A percentile compares a stretch with the other conserved stretches of the same genome.
These are phyloP conservation scores for Fagopyrum homotropicum DNA, from an alignment of 148 eudicot genomes.

Conservation along the genomic window DNA sequence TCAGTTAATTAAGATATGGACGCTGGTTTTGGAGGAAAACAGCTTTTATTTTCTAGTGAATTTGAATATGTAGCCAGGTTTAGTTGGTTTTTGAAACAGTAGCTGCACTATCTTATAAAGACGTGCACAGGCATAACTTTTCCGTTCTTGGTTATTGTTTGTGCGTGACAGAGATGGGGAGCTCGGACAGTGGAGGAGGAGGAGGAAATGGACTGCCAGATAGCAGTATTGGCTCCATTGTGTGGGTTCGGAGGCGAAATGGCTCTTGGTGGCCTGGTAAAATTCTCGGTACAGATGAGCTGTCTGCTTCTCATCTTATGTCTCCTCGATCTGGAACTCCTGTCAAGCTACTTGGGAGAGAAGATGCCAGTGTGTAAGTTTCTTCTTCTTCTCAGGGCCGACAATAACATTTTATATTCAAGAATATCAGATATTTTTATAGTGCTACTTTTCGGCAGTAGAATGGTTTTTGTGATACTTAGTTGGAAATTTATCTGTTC, in stretches of 20 bases:
- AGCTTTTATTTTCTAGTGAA: neutral
- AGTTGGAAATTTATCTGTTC: neutral
- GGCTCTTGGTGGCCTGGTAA: conserved; percentile 99
- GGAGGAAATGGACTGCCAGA: conserved; percentile 33
- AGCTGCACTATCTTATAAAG: neutral
- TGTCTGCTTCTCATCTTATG: conserved; percentile 69
- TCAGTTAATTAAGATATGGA: neutral
- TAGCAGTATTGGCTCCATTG: conserved; percentile 65
- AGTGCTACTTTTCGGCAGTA: neutral
- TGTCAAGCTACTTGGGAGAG: conserved; percentile 92
- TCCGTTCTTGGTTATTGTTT: neutral
- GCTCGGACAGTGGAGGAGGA: conserved; percentile 44
- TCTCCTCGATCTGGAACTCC: conserved; percentile 97
- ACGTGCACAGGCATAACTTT: neutral
- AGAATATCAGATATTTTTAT: neutral
- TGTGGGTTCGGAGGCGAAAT: conserved; percentile 92
- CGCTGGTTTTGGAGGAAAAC: neutral
- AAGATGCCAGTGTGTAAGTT: conserved; percentile 97
- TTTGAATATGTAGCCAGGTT: neutral
- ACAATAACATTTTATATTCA: neutral
- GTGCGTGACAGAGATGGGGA: conserved; percentile 26
- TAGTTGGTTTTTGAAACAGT: neutral
- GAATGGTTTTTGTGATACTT: neutral
- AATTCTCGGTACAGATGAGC: conserved; percentile 71
- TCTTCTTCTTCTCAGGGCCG: neutral